These are phyloP conservation scores for Neoascochyta sp. DNA, from an alignment of 2,329 filamentous ascomycete genomes.

Conservation along the genomic window DNA sequence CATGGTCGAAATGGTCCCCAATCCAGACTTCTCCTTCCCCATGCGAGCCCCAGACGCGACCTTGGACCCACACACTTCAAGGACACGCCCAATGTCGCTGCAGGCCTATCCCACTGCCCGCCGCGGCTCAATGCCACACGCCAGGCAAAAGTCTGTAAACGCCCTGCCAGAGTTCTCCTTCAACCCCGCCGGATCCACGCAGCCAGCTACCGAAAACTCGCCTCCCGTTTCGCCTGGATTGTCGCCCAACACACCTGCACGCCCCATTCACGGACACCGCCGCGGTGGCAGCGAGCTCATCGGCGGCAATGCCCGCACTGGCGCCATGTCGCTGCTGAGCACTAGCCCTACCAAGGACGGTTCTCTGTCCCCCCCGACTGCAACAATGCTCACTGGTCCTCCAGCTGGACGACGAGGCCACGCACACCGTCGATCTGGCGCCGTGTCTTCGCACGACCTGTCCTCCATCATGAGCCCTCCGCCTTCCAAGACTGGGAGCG, in stretches of 20 bases:
- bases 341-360: conserved; percentile 67
- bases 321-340: conserved; percentile 58
- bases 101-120: conserved; percentile 34
- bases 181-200: conserved; percentile 43
- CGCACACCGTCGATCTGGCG: conserved; percentile 73
- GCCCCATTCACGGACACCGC: conserved; percentile 59
- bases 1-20: conserved; percentile 45
- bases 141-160: conserved; percentile 42
- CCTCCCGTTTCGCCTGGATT: conserved; percentile 40
- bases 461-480: conserved; percentile 63
- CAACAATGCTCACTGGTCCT: conserved; percentile 47
- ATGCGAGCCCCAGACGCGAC: conserved; percentile 33
- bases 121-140: conserved; percentile 32
- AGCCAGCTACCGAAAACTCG: conserved; percentile 26
- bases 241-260: conserved; percentile 47
- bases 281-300: conserved; percentile 85
- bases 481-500: conserved; percentile 57
- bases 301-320: conserved; percentile 60
- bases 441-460: conserved; percentile 81
- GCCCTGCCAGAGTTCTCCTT: conserved; percentile 49
- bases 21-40: conserved; percentile 50
- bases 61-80: conserved; percentile 31
- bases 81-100: conserved; percentile 37
- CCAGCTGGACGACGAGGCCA: conserved; percentile 63
- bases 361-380: conserved; percentile 54